Evolutionary conservation across 208 protist species (phyloP), one percentile per base, ranked within the genome.

Genomic region (Leishmania lainsoni): DNA sequence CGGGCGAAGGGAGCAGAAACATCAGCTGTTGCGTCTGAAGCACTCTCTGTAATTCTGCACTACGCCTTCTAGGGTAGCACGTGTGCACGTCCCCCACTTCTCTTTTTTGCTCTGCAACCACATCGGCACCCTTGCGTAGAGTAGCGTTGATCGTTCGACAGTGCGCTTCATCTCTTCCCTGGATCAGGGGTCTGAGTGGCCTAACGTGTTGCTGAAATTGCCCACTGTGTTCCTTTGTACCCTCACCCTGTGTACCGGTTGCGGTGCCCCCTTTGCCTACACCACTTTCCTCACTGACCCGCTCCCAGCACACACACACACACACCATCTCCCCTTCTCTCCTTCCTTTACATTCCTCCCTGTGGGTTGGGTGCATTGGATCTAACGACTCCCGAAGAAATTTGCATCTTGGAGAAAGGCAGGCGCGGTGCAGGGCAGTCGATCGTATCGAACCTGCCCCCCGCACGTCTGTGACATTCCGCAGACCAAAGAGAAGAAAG

Each of bases 1-100:
- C 69, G 59, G 49, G 39, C 72, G 81, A 52, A 75, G 61, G 9
- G 76, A 89, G 35, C 68, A 71, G 12, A 72, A 59, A n/a, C 82
- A 51, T n/a, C 63, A 74, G 65, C 17, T 74, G 65, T 16, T 68
- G 45, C 76, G 76, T 17, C 48, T 49, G 45, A 79, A 71, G 63
- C 76, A 72, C 22, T 12, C 51, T 32, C 29, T 42, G 59, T 79
- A 42, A 79, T 45, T 29, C 26, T 52, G 26, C 48, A 20, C 45
- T 20, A 5, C 69, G 14, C 3, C 69, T 10, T 73, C 48, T 26
- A 73, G 8, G n/a, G 45, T 10, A 69, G 8, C 3, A n/a, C 26
- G 39, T n/a, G 51, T 54, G 14, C 6, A 29, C 3, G 20, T 51
- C 20, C 45, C 32, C n/a, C 20, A 26, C 45, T 32, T 71, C 42